Evolutionary conservation across 768 basidiomycete species (phyloP).

Genomic region (Auriscalpium microsporum): DNA sequence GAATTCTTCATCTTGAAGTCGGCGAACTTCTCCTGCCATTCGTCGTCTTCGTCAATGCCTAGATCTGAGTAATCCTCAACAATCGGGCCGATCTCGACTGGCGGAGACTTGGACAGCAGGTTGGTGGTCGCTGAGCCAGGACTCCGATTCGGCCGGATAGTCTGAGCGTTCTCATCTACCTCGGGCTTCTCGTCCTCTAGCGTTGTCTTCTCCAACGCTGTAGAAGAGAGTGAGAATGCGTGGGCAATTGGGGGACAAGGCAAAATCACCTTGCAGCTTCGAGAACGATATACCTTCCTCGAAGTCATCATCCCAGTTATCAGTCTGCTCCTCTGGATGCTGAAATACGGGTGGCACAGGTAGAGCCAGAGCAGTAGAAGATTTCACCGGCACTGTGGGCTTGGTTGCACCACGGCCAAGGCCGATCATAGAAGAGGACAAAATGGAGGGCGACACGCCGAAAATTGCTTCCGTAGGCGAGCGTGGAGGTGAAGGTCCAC

Average conservation of each 20-base stretch:
- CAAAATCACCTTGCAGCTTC: slow-evolving; percentile 57
- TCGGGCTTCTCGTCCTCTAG: slow-evolving; percentile 47
- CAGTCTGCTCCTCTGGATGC: slow-evolving; percentile 77
- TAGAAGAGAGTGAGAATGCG: neutral
- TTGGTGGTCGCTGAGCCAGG: slow-evolving; percentile 30
- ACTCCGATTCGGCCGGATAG: slow-evolving; percentile 75
- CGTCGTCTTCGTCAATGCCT: slow-evolving; percentile 62
- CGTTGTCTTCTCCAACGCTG: slow-evolving; percentile 56
- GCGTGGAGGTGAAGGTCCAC: slow-evolving; percentile 38
- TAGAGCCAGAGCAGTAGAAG: slow-evolving; percentile 23
- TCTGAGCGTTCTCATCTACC: slow-evolving; percentile 56
- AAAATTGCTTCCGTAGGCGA: slow-evolving; percentile 13
- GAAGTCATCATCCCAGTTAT: slow-evolving; percentile 99
- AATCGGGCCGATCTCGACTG: slow-evolving; percentile 55
- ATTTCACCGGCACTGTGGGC: slow-evolving; percentile 3
- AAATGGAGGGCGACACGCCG: slow-evolving; percentile 1
- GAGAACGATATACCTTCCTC: slow-evolving; percentile 86
- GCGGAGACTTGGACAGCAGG: slow-evolving; percentile 49
- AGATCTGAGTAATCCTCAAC: slow-evolving; percentile 92
- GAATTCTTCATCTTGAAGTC: slow-evolving; percentile 82
- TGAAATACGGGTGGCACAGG: slow-evolving; percentile 60
- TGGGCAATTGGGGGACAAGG: neutral
- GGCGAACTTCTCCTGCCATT: slow-evolving; percentile 69
- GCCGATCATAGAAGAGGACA: slow-evolving; percentile 7
- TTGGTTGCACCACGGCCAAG: too few species aligned